Evolutionary conservation across 163 green algal genomes (phyloP).

Genomic region (Scenedesmus sp.): DNA sequence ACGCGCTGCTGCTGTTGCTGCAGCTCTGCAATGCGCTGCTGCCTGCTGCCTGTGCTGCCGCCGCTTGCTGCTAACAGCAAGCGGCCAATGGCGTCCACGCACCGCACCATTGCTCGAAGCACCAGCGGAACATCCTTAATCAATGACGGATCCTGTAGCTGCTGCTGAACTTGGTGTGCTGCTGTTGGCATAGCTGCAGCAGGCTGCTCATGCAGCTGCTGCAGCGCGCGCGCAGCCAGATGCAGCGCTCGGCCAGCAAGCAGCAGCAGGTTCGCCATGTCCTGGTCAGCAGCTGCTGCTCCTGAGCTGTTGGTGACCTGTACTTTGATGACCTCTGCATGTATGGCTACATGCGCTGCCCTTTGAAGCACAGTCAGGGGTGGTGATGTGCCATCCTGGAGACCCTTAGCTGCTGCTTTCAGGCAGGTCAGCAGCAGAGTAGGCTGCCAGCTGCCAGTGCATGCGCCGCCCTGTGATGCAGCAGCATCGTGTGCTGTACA

Average conservation of each 20-base stretch:
- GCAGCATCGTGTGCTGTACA: neutral
- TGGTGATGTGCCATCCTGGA: neutral
- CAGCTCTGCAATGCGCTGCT: neutral
- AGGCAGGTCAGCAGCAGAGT: neutral
- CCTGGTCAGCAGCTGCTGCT: neutral
- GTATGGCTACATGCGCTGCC: neutral
- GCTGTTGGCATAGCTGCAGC: neutral
- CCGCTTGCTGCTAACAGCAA: neutral
- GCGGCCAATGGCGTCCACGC: neutral
- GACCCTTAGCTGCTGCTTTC: neutral
- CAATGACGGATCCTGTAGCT: neutral
- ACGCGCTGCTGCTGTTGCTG: neutral
- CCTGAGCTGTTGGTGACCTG: neutral
- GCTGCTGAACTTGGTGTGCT: neutral
- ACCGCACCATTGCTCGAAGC: neutral
- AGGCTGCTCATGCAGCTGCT: neutral
- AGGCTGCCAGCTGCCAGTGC: neutral
- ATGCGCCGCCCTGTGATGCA: neutral
- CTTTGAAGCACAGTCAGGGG: neutral
- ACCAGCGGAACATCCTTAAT: no score
- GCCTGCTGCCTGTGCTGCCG: neutral
- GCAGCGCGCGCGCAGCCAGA: neutral
- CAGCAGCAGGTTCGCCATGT: neutral
- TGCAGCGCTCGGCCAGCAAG: neutral
- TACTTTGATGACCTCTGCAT: neutral